These are phyloP conservation scores for Marvania coccoides DNA, from an alignment of 139 green algal species.

Conservation along the genomic window DNA sequence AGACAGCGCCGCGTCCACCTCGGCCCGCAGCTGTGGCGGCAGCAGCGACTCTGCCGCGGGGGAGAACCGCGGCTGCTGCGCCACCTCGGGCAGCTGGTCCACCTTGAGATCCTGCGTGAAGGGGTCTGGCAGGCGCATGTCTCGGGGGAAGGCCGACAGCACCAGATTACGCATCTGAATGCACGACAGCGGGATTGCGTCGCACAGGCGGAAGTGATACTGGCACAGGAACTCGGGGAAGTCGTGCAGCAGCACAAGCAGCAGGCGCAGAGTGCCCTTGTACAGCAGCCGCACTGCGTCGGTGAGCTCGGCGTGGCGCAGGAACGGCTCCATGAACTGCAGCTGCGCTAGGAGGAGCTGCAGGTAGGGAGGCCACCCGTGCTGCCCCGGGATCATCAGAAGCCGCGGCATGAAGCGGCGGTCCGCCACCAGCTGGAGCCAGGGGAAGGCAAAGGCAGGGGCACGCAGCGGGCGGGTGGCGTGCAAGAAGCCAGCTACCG, in stretches of 20 bases:
- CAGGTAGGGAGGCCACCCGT: conserved; percentile 64
- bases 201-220: conserved; percentile 90
- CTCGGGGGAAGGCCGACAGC: conserved; percentile 91
- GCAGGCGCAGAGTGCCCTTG: conserved; percentile 88
- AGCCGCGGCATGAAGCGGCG: conserved; percentile 87
- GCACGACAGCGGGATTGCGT: conserved; percentile 85
- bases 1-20: conserved; percentile 60
- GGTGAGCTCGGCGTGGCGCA: conserved; percentile 80
- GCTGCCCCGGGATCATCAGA: conserved; percentile 52
- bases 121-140: conserved; percentile 96
- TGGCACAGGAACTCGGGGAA: conserved; percentile 99
- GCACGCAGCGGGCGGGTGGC: conserved; percentile 70
- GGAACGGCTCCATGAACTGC: conserved; percentile 93
- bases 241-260: conserved; percentile 98
- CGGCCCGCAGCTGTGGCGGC: conserved; percentile 45
- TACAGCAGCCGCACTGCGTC: conserved; percentile 83
- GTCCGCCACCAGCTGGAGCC: conserved; percentile 91
- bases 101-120: conserved; percentile 99
- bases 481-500: conserved; percentile 26
- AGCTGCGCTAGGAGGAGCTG: conserved; percentile 59
- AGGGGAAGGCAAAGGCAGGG: conserved; percentile 92
- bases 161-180: conserved; percentile 97
- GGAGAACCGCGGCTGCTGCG: conserved; percentile 59
- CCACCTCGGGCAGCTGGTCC: conserved; percentile 91
- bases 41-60: conserved; percentile 34